A percentile compares a stretch with the other conserved stretches of the same genome.
These are phyloP conservation scores for Herpetomonas samuelpessoai DNA, from an alignment of 208 protist genomes.

Conservation along the genomic window DNA sequence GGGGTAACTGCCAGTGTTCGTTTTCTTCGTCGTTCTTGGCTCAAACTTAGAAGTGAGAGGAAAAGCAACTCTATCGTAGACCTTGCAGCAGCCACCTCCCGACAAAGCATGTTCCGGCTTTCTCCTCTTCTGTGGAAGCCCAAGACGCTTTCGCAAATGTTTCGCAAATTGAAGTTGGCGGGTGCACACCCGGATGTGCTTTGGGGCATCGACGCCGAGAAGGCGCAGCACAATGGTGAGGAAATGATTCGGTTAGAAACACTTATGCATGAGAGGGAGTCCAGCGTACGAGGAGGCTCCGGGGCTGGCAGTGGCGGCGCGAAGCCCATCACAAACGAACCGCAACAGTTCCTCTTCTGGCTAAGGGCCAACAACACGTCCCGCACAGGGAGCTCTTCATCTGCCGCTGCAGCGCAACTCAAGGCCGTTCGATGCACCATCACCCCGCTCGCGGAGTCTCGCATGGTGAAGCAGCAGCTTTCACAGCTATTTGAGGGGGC, in stretches of 20 bases:
- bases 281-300: neutral
- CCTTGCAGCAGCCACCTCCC: no score
- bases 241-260: slow-evolving; percentile 84
- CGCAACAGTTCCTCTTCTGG: slow-evolving; percentile 75
- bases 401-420: slow-evolving; percentile 12
- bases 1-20: no score
- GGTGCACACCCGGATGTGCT: slow-evolving; percentile 83
- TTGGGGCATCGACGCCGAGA: slow-evolving; percentile 78
- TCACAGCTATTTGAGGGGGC: slow-evolving; percentile 56
- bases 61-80: no score
- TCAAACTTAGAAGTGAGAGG: no score
- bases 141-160: slow-evolving; percentile 75
- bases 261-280: slow-evolving; percentile 59
- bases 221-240: slow-evolving; percentile 87
- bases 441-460: slow-evolving; percentile 37
- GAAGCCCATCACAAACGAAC: neutral
- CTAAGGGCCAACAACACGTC: no score
- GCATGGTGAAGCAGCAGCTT: slow-evolving; percentile 67
- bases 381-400: neutral
- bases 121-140: slow-evolving; percentile 26
- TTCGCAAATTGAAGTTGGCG: slow-evolving; percentile 81
- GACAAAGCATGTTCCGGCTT: slow-evolving; percentile 5
- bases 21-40: no score
- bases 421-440: slow-evolving; percentile 52
- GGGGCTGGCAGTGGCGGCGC: neutral